Evolutionary conservation across 306 rosid species (phyloP).

Genomic region (Castanea sativa): DNA sequence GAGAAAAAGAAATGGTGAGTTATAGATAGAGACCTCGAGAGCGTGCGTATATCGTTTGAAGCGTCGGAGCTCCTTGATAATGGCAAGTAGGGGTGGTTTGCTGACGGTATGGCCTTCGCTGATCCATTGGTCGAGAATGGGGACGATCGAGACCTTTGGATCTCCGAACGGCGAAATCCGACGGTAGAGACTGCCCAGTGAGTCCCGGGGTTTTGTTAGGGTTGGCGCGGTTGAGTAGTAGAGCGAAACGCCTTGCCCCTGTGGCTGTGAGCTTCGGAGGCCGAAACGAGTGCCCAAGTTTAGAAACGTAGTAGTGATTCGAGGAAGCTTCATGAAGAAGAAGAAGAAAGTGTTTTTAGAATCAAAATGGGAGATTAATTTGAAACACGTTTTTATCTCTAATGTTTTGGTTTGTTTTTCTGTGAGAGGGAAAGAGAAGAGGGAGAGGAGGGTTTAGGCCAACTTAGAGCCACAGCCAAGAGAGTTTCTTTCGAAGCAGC

Average conservation of each 20-base stretch:
- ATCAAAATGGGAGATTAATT: too few species aligned
- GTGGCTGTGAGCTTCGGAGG: neutral
- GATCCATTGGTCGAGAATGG: constrained; percentile 24
- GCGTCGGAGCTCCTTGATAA: constrained; percentile 23
- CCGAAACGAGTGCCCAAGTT: constrained; percentile 5
- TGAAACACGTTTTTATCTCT: too few species aligned
- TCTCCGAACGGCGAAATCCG: constrained; percentile 11
- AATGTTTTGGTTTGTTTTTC: too few species aligned
- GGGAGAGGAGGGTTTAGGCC: too few species aligned
- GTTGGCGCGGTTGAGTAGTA: neutral
- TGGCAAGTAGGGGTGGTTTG: neutral
- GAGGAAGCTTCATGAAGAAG: neutral
- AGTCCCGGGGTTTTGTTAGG: neutral
- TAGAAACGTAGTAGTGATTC: neutral
- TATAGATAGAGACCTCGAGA: constrained; percentile 23
- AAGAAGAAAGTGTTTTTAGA: too few species aligned
- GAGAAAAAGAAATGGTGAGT: too few species aligned
- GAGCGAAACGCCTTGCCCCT: neutral
- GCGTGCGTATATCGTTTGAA: constrained; percentile 14
- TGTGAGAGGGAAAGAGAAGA: too few species aligned
- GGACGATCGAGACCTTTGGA: constrained; percentile 1
- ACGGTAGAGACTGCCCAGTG: neutral
- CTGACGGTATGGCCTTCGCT: neutral
- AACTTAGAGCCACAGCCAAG: too few species aligned
- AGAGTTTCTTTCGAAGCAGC: too few species aligned